Base-by-base conservation (phyloP, 2,329 filamentous ascomycete species). In the Cladosporium sp. region DNA sequence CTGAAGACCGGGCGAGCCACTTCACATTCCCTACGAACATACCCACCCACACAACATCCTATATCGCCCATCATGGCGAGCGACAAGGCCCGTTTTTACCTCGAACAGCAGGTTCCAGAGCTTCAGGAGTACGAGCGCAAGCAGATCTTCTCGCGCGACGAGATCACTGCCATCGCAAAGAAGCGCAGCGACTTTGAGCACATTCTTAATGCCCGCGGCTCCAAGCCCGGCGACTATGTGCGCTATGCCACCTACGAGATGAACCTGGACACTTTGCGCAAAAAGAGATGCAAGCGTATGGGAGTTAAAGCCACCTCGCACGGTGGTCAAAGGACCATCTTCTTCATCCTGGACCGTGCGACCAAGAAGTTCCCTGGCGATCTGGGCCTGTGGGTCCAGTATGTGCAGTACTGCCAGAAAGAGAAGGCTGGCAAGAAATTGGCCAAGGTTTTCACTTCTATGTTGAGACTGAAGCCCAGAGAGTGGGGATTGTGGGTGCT, bases 111-210 rank as follows among this genome's bases (percentile, higher is more conserved):
- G 2, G 88, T 96, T 38, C 89, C 91, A 13, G 91, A 97, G 69
- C 79, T 98, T 51, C 88, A 90, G 55, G 90, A 95, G 62, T 94
- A 89, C 69, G 87, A 95, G 70, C 82, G 88, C 57, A 96, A 95
- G 69, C 85, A 88, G 61, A 86, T 98, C 59, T 98, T 98, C 72
- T 82, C 79, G 18, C 61, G 93, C 83, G 87, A 94, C 58, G 92
- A 98, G 69, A 95, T 98, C 66, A 80, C 82, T 55, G 85, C 85
- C 39, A 90, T 98, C 57, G 85, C 94, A 46, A 84, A 85, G 65
- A 95, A 93, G 69, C 84, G 93, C 60, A 95, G 89, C 63, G 87
- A 94, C 61, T 94, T 91, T 67, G 93, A 98, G 69, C 92, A 96
- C 71, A 86, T 84, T 51, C 81, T 97, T 58, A 87, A 95, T 54